Base-by-base conservation (phyloP, 2,329 filamentous ascomycete genomes). In the Sarocladium oryzae region DNA sequence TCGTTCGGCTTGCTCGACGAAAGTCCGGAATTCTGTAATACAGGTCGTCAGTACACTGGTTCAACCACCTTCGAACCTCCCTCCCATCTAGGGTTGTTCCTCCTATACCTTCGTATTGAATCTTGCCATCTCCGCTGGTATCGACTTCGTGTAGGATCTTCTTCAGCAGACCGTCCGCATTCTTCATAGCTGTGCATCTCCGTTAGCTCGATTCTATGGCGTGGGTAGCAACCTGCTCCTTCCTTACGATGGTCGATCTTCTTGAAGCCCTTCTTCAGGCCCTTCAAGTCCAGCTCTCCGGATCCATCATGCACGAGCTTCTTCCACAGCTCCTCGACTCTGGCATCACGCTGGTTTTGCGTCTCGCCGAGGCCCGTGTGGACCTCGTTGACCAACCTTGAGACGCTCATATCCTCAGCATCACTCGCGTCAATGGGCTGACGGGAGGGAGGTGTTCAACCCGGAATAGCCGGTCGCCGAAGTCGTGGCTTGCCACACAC, bases 221-320 rank as follows among this genome's bases (percentile, higher is more conserved):
- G 18, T 10, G 30, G 10, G 11, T 21, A 18, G 13, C 18, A 26
- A 15, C 21, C n/a, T 33, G 11, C 24, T 23, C 26, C 10, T 23
- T n/a, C n/a, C 75, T 70, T 64, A 95, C 90, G 93, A 67, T 99
- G 93, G 67, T 97, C 91, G 62, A 97, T 89, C 69, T 84, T 88
- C 66, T 77, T 83, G 63, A 99, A 72, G 3, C 92, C 93, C 70
- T 84, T 88, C 71, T 91, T 86, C 59, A 99, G 73, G 28, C 84
- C 90, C 66, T 86, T 84, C 57, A 95, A 75, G 69, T 97, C 91
- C 60, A 99, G 77, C 66, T 89, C 84, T 53, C 89, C 89, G 60
- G 85, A 84, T 53, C 78, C 77, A 57, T 83, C 80, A 57, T 85
- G 85, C 68, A 95, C 90, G 58, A 99, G 79, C 62, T 81, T 84